Evolutionary conservation across 371 early-diverging fungal species (phyloP).

Genomic region (Mortierella sp.): DNA sequence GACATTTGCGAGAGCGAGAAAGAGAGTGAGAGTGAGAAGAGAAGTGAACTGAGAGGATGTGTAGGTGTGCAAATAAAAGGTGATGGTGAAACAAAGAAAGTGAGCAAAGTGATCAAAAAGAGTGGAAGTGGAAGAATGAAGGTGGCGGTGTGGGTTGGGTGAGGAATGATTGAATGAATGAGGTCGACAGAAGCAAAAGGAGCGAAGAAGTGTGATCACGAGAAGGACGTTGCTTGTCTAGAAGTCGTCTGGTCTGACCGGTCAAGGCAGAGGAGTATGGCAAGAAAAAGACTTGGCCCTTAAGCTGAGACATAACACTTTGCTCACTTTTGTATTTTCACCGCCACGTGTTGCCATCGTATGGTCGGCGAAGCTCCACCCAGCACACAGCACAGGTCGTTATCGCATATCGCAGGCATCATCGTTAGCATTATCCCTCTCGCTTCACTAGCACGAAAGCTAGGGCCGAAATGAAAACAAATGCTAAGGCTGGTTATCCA

Average conservation of each 20-base stretch:
- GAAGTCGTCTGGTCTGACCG: not conserved
- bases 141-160: not conserved
- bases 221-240: not conserved
- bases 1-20: not conserved
- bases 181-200: too few relatives aligned
- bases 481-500: not conserved
- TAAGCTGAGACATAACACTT: not conserved
- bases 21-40: not conserved
- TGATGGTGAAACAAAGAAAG: not conserved
- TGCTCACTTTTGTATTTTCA: not conserved
- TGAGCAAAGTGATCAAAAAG: not conserved
- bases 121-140: not conserved
- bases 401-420: not conserved
- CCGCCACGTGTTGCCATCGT: not conserved
- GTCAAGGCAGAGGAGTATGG: not conserved
- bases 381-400: not conserved
- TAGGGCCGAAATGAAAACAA: not conserved
- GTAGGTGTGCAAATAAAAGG: not conserved
- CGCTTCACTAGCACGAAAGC: not conserved
- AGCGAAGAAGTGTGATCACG: not conserved
- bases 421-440: not conserved
- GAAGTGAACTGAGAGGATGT: not conserved
- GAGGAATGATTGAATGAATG: not conserved
- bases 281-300: not conserved
- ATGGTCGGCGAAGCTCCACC: conserved; percentile 4